Conservation (phyloP, 208 protist species). For the Borovskyia barvae region DNA sequence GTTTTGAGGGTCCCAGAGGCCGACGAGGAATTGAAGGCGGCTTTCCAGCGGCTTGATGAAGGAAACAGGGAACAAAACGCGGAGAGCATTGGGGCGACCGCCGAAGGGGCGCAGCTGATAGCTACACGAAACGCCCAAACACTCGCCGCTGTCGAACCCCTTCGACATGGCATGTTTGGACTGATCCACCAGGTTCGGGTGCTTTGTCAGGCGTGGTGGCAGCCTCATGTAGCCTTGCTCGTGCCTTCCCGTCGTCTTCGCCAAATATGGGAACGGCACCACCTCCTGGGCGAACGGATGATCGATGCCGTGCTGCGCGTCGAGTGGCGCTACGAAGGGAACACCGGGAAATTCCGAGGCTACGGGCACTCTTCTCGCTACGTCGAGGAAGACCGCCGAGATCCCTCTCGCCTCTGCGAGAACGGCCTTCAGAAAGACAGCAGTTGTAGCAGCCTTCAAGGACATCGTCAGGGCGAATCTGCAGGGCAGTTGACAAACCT, state of each 20-base stretch:
- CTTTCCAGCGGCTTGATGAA: neutral
- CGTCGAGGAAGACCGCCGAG: neutral
- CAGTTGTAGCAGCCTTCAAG: too few relatives aligned
- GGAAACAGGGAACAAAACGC: neutral
- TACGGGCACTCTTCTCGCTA: slow-evolving; percentile 10
- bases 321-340: slow-evolving; percentile 41
- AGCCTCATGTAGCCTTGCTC: slow-evolving; percentile 42
- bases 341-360: slow-evolving; percentile 6
- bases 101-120: slow-evolving; percentile 3
- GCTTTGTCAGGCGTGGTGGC: slow-evolving; percentile 65
- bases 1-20: neutral
- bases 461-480: too few relatives aligned
- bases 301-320: slow-evolving; percentile 58
- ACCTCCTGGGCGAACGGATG: slow-evolving; percentile 44
- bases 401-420: too few relatives aligned
- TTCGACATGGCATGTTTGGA: slow-evolving; percentile 17
- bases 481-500: neutral
- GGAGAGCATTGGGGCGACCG: neutral
- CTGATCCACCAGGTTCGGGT: slow-evolving; percentile 48
- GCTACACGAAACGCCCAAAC: slow-evolving; percentile 13
- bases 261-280: slow-evolving; percentile 32
- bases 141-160: slow-evolving; percentile 5
- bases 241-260: slow-evolving; percentile 33
- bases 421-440: neutral
- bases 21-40: neutral